Evolutionary conservation across 306 rosid species (phyloP), one percentile per base, ranked within the genome.

Genomic region (Corylus heterophylla): DNA sequence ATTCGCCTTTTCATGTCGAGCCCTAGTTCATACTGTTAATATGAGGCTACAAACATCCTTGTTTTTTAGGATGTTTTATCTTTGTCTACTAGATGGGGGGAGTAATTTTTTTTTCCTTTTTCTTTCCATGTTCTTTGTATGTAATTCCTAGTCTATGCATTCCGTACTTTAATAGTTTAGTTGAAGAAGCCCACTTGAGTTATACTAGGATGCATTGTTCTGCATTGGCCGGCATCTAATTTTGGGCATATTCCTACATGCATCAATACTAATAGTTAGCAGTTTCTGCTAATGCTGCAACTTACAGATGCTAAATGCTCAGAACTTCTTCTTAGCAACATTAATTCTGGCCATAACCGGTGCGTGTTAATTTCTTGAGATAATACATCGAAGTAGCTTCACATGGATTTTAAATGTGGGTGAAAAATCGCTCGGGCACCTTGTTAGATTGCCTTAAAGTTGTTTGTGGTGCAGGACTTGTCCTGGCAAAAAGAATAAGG

Each of bases 391-490:
- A 49, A 73, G 47, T 80, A 56, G 66, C 70, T 64, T 64, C 61
- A 42, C 79, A 29, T 52, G 71, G 63, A 29, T 20, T 61, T 7
- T 61, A 49, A 74, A 45, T 17, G 39, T 76, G 85, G 81, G n/a
- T 76, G 37, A 75, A 79, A 35, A 76, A 54, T 29, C 7, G 69
- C 74, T 35, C 67, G 27, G 56, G 73, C 79, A 73, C 66, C 76
- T 67, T 77, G 74, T 49, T 69, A 77, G 45, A 68, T 39, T 73
- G 72, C 73, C 42, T 85, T 61, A 80, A 58, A 72, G 52, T 71
- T 80, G 69, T 83, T 78, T 78, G 75, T 79, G 83, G 69, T 80
- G 74, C 91, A 95, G 99, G 85, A 85, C 77, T 69, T 71, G 78
- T 82, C 35, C 85, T 67, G 74, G 88, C 29, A 88, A 80, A 81